Conservation (phyloP, 2,329 filamentous ascomycete species). For the Dichotomopilus funicola region DNA sequence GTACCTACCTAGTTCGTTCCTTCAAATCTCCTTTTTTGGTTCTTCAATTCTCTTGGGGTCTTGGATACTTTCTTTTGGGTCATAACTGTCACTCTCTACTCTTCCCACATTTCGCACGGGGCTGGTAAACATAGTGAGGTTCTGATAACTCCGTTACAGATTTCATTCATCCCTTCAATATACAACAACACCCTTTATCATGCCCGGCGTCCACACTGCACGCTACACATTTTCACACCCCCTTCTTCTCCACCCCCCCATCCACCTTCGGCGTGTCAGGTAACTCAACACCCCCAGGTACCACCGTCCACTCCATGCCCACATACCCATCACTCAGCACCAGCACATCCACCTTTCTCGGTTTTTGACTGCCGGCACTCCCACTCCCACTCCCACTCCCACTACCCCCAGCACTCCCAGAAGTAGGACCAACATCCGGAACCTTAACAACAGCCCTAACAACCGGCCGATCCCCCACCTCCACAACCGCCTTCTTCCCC, state of each 20-base stretch:
- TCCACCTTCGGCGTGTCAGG: constrained; percentile 44
- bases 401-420: no score
- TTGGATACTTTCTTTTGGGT: no score
- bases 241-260: constrained; percentile 31
- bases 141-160: not conserved
- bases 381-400: no score
- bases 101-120: no score
- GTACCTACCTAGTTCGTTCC: no score
- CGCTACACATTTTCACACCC: not conserved
- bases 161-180: not conserved
- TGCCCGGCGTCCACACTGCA: not conserved
- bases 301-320: constrained; percentile 55
- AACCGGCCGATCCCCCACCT: constrained; percentile 41
- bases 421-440: constrained; percentile 17
- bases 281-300: constrained; percentile 40
- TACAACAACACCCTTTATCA: no score
- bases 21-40: no score
- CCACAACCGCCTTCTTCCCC: constrained; percentile 27
- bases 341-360: constrained; percentile 62
- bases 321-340: constrained; percentile 86
- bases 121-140: no score
- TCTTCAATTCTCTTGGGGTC: no score
- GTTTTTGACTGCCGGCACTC: constrained; percentile 31
- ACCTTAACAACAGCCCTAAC: constrained; percentile 55
- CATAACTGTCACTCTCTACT: no score